A percentile compares a stretch with the other conserved stretches of the same genome.
Evolutionary conservation across 2,329 filamentous ascomycete genomes (phyloP).

Genomic region (Alternaria atra): DNA sequence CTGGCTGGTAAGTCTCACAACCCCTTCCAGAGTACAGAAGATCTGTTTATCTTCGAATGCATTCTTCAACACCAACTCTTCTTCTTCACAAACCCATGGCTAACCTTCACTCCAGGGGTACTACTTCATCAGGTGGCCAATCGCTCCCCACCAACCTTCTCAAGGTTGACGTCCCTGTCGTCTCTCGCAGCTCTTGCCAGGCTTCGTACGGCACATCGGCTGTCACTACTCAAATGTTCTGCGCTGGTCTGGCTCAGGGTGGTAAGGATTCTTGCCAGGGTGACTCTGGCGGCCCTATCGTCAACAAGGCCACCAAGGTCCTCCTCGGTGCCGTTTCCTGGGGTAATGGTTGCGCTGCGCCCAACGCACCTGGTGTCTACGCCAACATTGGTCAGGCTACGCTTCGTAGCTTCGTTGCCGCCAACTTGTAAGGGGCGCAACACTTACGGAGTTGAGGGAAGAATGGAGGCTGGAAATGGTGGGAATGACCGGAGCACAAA

Average conservation of each 20-base stretch:
- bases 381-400: conserved; percentile 19
- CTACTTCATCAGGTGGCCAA: neutral
- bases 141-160: conserved; percentile 24
- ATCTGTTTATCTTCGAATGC: neutral
- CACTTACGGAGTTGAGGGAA: neutral
- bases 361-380: conserved; percentile 39
- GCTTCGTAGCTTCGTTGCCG: neutral
- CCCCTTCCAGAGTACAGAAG: neutral
- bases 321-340: conserved; percentile 18
- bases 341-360: conserved; percentile 30
- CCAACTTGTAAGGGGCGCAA: neutral
- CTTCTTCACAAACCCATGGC: neutral
- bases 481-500: neutral
- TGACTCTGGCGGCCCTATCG: conserved; percentile 40
- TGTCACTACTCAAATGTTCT: conserved; percentile 40
- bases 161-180: conserved; percentile 41
- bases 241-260: conserved; percentile 33
- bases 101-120: neutral
- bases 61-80: neutral
- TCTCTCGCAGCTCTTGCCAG: conserved; percentile 35
- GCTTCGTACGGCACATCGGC: conserved; percentile 23
- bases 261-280: conserved; percentile 47
- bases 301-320: conserved; percentile 19
- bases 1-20: conserved; percentile 27
- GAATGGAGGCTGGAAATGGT: neutral